Evolutionary conservation across 805 yeast genomes (phyloP), one percentile per base, ranked within the genome.

Genomic region (Sporopachydermia lactativora): DNA sequence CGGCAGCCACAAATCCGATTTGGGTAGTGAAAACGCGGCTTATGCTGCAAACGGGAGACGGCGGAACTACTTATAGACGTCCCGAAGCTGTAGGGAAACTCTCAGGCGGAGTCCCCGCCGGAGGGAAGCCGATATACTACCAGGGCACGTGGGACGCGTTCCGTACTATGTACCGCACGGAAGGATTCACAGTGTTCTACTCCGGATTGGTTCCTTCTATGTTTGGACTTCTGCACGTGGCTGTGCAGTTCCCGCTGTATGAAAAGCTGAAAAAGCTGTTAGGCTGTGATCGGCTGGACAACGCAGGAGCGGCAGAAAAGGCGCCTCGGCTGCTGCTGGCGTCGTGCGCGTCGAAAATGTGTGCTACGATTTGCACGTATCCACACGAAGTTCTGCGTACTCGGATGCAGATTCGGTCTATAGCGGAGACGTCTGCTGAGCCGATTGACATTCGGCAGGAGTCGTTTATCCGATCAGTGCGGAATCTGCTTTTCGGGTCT

Each of bases 371-470:
- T 1, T 66, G 84, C 41, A 89, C 97, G 0, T 89, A 89, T 55
- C 97, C 98, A 2, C 98, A 89, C 61, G 98, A 89, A 58, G 88
- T 89, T 19, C 65, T 92, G 39, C 70, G 98, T 50, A 88, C 97
- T 8, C 70, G 97, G 51, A 71, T 86, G 73, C 98, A 89, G 61
- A 72, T 82, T 47, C 58, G 48, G 18, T 42, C 47, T 5, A 49
- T 65, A 28, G 55, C 63, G 14, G 31, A 15, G 40, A 55, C 68
- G 69, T 17, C 53, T 54, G 41, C 38, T 34, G 42, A 19, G 40
- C 36, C 19, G 42, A 41, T 18, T 34, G 40, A 3, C 38, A 38
- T 3, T 11, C 4, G 14, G 15, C 34, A 2, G 17, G n/a, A 15
- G 14, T 34, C 15, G 34, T 24, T 31, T 11, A 19, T 14, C 28